These are phyloP conservation scores for Vachellia pachyceras DNA, from an alignment of 306 rosid species.

Conservation along the genomic window DNA sequence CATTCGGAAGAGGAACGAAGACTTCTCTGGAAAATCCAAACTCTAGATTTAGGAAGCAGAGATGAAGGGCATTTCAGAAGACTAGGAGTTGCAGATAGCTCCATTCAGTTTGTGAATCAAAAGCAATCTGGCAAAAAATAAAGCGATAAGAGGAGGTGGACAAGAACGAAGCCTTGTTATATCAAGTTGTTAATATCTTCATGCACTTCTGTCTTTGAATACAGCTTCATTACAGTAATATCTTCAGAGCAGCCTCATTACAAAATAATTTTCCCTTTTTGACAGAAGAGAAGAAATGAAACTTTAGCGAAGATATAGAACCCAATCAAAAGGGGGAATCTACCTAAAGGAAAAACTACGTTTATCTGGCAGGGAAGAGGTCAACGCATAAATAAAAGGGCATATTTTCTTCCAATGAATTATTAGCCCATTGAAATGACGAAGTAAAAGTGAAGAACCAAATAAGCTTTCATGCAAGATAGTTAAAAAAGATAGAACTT, in stretches of 20 bases:
- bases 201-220: neutral
- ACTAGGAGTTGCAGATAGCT: constrained; percentile 52
- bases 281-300: neutral
- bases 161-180: neutral
- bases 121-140: neutral
- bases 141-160: neutral
- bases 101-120: constrained; percentile 50
- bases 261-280: neutral
- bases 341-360: neutral
- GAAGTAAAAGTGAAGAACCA: neutral
- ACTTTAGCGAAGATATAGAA: neutral
- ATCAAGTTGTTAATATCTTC: neutral
- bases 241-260: neutral
- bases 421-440: neutral
- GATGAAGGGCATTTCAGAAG: constrained; percentile 48
- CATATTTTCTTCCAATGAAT: neutral
- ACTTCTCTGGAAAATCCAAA: constrained; percentile 43
- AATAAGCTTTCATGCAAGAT: neutral
- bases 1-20: neutral
- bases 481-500: neutral
- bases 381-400: neutral
- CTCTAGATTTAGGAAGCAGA: constrained; percentile 46
- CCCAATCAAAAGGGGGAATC: neutral
- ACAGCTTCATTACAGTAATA: neutral
- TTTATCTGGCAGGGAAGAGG: neutral